Base-by-base conservation (phyloP, 768 basidiomycete species). In the Punctularia strigosozonata region DNA sequence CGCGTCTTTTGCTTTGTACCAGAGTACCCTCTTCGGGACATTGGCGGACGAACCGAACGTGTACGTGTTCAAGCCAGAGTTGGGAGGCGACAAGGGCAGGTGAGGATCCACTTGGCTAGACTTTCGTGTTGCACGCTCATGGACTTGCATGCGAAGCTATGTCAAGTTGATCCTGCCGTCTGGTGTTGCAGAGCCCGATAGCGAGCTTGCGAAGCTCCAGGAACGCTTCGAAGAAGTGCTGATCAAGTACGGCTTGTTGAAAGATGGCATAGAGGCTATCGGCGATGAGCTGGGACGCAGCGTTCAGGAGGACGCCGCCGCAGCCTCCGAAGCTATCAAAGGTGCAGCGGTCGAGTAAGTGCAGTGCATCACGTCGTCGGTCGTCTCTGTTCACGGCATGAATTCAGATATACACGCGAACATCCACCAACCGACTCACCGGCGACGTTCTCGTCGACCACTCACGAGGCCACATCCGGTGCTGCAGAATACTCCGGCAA, bases 241-340 rank as follows among this genome's bases (percentile, higher is more conserved):
- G 13, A 43, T 51, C 38, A 42, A 49, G 23, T 37, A 49, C 25
- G 48, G 46, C 4, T 39, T 54, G 13, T 38, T 54, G 24, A 51
- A 51, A 26, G 48, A 45, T 23, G 52, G 52, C 4, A 30, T 53
- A 21, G 46, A 47, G 31, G 52, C 52, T 18, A 39, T 38, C n/a
- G 48, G 50, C 1, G 52, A 53, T 43, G 50, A 53, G 38, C 22
- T 53, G 13, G 44, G 47, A 5, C 39, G 45, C 28, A 47, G 48
- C 25, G 38, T 50, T 8, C 41, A 39, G n/a, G 50, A 51, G 22
- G 43, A 43, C 36, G 49, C 49, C 4, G 45, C 40, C 1, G 31
- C 35, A 15, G 28, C 37, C 17, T 44, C 52, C 1, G 26, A 38
- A 34, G 36, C 39, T 21, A 43, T 53, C 38, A 36, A 46, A 8